These are phyloP conservation scores for Fusarium nurragi DNA, from an alignment of 2,329 filamentous ascomycete genomes.

Conservation along the genomic window DNA sequence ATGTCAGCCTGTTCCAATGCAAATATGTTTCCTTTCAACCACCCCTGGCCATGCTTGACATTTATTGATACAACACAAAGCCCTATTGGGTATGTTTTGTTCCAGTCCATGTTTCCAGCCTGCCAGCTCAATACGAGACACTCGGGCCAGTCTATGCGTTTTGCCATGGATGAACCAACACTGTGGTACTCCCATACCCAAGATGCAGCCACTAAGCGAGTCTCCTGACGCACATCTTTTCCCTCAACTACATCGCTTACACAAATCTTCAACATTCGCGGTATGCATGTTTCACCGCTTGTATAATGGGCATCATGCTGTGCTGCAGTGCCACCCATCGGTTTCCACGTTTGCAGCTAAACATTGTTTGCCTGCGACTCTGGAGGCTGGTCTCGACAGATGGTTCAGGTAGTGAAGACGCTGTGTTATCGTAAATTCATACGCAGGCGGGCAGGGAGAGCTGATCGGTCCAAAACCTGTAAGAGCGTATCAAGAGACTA, in stretches of 20 bases:
- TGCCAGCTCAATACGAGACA: slow-evolving; percentile 4
- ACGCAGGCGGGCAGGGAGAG: background rate
- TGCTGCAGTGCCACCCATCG: slow-evolving; percentile 23
- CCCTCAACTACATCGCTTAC: slow-evolving; percentile 17
- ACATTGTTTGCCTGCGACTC: background rate
- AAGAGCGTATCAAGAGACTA: background rate
- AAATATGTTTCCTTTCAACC: background rate
- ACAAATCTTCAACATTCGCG: slow-evolving; percentile 10
- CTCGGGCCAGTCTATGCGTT: slow-evolving; percentile 13
- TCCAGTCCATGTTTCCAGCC: background rate
- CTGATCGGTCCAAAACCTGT: background rate
- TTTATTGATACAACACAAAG: background rate
- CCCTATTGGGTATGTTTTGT: slow-evolving; percentile 13
- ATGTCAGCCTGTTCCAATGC: background rate
- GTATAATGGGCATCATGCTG: slow-evolving; percentile 7
- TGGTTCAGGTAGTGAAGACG: background rate
- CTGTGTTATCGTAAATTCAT: background rate
- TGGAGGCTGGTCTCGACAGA: background rate
- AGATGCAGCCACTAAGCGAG: background rate
- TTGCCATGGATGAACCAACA: slow-evolving; percentile 1
- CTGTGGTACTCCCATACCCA: background rate
- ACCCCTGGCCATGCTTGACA: slow-evolving; percentile 1
- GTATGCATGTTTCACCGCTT: slow-evolving; percentile 39
- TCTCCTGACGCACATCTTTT: background rate
- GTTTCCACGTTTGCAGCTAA: background rate